phyloP scores from a whole-genome alignment of 176 grass and related monocot genomes.

The Dactylis glomerata region DNA sequence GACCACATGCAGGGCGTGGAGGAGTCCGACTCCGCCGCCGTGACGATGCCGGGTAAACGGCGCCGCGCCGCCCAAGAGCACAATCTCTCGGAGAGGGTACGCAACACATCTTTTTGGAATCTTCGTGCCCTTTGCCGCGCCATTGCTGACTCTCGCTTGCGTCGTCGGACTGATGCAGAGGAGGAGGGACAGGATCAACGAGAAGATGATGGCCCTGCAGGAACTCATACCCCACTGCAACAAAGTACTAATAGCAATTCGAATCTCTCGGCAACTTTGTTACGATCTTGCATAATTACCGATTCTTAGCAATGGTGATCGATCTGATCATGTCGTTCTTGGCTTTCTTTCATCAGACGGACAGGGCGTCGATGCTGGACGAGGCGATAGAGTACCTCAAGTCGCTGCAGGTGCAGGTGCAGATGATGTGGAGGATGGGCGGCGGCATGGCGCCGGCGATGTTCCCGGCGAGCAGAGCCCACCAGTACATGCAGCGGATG shows the following conservation, averaged over 20 bases:
- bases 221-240: constrained; percentile 92
- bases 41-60: constrained; percentile 40
- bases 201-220: constrained; percentile 94
- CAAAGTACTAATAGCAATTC: constrained; percentile 48
- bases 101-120: background rate
- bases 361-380: constrained; percentile 89
- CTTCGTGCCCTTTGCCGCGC: background rate
- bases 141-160: background rate
- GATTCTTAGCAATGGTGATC: background rate
- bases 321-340: background rate
- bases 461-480: constrained; percentile 47
- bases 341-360: constrained; percentile 36
- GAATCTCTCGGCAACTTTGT: background rate
- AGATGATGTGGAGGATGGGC: constrained; percentile 84
- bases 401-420: constrained; percentile 73
- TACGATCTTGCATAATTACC: background rate
- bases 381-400: constrained; percentile 94
- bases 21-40: constrained; percentile 45
- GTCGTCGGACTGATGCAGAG: constrained; percentile 35
- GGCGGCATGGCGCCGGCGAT: constrained; percentile 53
- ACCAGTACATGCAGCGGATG: constrained; percentile 65
- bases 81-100: constrained; percentile 86
- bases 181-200: constrained; percentile 86
- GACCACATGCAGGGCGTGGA: constrained; percentile 51
- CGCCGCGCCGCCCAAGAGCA: constrained; percentile 78